phyloP scores from a whole-genome alignment of 805 yeast genomes.

The Monosporozyma solicola region DNA sequence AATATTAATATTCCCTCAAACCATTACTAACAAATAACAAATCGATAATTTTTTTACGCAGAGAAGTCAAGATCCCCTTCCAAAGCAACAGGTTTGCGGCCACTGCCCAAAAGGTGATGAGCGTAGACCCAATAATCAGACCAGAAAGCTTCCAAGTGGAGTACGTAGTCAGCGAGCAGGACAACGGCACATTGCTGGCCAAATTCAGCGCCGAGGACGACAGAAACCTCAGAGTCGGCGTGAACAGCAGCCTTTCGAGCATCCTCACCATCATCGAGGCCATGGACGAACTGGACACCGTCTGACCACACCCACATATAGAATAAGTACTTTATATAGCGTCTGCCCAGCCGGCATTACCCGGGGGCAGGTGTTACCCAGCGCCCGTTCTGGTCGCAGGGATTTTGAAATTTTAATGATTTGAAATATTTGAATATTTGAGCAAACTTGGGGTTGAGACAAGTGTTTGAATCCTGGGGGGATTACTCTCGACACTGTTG shows the following conservation, averaged over 20 bases:
- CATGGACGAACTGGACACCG: slow-evolving; percentile 43
- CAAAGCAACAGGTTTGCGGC: slow-evolving; percentile 46
- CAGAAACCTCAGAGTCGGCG: slow-evolving; percentile 73
- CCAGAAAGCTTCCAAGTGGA: slow-evolving; percentile 51
- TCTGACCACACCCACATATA: not conserved
- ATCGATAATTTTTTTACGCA: slow-evolving; percentile 3
- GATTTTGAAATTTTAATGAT: not conserved
- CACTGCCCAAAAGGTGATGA: slow-evolving; percentile 51
- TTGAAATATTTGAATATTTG: not conserved
- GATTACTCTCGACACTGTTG: too few relatives aligned
- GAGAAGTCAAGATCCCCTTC: slow-evolving; percentile 56
- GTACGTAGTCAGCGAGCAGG: slow-evolving; percentile 26
- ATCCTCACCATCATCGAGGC: slow-evolving; percentile 72
- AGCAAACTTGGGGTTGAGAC: not conserved
- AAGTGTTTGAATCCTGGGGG: not conserved
- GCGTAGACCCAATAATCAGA: slow-evolving; percentile 76
- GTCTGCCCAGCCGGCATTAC: not conserved
- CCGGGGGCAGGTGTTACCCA: not conserved
- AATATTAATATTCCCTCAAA: not conserved
- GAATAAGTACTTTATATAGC: not conserved
- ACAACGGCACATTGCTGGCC: slow-evolving; percentile 35
- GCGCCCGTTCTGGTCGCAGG: not conserved
- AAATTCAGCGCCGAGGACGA: slow-evolving; percentile 56
- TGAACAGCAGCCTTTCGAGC: slow-evolving; percentile 70
- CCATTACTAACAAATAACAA: slow-evolving; percentile 7